Evolutionary conservation across 192 early-diverging fungal genomes (phyloP).

Genomic region (Haplosporangium gracile): DNA sequence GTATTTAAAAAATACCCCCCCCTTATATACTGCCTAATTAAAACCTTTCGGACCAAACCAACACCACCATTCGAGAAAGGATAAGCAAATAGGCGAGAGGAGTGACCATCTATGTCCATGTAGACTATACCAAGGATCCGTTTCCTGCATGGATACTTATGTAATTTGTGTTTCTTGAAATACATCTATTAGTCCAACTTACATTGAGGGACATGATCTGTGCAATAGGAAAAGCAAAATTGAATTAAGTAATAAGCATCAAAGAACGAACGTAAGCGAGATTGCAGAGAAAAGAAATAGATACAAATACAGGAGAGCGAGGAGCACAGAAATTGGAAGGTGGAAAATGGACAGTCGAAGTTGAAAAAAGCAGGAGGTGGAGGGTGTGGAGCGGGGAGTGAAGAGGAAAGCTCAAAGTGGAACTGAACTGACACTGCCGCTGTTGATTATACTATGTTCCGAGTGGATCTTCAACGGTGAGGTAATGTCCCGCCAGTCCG

Average conservation of each 20-base stretch:
- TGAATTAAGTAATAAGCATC: not conserved
- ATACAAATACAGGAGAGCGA: too few species aligned
- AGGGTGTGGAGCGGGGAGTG: too few species aligned
- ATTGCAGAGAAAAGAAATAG: too few species aligned
- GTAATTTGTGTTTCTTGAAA: too few species aligned
- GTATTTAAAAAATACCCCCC: not conserved
- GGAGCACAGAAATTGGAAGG: too few species aligned
- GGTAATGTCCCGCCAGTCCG: too few species aligned
- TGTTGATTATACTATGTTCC: not conserved
- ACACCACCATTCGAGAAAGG: not conserved
- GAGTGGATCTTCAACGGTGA: not conserved
- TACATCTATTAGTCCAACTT: not conserved
- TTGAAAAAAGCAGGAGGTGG: too few species aligned
- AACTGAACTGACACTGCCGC: too few species aligned
- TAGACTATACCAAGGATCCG: not conserved
- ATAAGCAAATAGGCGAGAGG: not conserved
- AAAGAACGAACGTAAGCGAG: not conserved
- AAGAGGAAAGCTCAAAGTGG: too few species aligned
- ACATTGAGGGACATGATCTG: not conserved
- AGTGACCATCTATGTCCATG: not conserved
- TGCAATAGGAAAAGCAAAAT: not conserved
- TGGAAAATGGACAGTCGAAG: too few species aligned
- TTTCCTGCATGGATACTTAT: not conserved
- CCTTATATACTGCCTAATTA: slow-evolving; percentile 6
- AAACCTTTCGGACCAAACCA: not conserved